Percentiles rank a stretch among this genome's conserved stretches.
These are phyloP conservation scores for Umbelopsis ramanniana DNA, from an alignment of 192 early-diverging fungal genomes.

Conservation along the genomic window DNA sequence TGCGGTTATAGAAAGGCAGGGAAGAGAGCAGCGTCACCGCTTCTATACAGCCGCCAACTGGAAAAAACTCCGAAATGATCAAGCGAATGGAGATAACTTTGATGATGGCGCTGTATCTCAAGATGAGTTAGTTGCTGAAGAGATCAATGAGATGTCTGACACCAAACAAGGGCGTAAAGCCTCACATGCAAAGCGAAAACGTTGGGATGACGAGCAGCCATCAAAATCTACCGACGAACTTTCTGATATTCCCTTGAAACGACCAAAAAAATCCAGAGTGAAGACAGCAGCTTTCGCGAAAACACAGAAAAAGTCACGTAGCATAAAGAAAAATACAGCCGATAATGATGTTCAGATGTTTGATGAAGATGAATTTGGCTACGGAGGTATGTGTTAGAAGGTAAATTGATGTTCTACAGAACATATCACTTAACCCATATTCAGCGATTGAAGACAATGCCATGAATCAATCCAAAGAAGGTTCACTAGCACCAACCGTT, in stretches of 20 bases:
- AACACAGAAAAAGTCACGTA: background rate
- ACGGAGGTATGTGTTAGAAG: too few relatives aligned
- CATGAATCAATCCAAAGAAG: too few relatives aligned
- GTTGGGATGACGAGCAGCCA: background rate
- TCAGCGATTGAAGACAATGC: too few relatives aligned
- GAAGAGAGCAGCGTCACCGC: background rate
- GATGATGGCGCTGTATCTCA: background rate
- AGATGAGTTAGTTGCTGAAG: background rate
- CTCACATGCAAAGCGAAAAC: background rate
- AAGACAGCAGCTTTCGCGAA: background rate
- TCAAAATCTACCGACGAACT: background rate
- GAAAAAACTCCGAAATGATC: background rate
- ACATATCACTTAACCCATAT: too few relatives aligned
- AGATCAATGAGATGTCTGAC: background rate
- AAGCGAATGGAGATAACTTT: background rate
- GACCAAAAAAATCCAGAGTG: background rate
- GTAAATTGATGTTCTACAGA: too few relatives aligned
- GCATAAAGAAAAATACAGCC: background rate
- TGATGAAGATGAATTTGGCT: too few relatives aligned
- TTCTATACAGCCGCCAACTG: background rate
- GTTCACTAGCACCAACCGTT: too few relatives aligned
- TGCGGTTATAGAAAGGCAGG: background rate
- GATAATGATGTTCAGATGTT: background rate
- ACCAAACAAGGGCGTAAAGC: background rate
- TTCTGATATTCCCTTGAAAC: background rate